Conservation (phyloP, 2,329 filamentous ascomycete species). For the Sporothrix luriei region DNA sequence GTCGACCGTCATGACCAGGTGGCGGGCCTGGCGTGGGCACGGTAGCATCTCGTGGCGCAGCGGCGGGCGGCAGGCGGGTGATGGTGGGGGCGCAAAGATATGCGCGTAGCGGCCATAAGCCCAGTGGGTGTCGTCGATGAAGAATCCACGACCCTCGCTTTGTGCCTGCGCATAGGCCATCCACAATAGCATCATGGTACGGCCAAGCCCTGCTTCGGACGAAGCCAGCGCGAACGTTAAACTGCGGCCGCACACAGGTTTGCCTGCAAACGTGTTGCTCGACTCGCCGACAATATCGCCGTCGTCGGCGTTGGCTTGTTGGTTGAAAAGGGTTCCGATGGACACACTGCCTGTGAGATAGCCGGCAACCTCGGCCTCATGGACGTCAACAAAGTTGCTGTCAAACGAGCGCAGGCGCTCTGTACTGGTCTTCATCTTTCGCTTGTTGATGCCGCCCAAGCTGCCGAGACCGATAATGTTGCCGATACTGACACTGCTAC, state of each 20-base stretch:
- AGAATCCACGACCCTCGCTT: constrained; percentile 74
- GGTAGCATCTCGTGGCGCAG: constrained; percentile 76
- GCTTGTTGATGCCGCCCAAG: constrained; percentile 8
- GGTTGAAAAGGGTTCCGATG: constrained; percentile 42
- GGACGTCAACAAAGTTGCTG: constrained; percentile 71
- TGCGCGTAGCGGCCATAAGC: constrained; percentile 74
- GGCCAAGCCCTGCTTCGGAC: constrained; percentile 73
- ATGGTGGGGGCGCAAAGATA: constrained; percentile 70
- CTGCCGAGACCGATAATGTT: not conserved
- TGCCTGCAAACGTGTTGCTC: constrained; percentile 47
- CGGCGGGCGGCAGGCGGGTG: constrained; percentile 68
- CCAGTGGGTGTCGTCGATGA: constrained; percentile 83
- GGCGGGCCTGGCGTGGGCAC: constrained; percentile 73
- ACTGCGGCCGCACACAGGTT: constrained; percentile 66
- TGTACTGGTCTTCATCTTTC: not conserved
- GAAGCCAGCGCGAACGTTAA: constrained; percentile 79
- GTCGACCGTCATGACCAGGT: constrained; percentile 72
- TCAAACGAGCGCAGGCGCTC: constrained; percentile 47
- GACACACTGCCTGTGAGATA: constrained; percentile 57
- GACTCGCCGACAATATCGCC: constrained; percentile 53
- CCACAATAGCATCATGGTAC: constrained; percentile 77
- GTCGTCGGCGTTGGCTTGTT: constrained; percentile 38
- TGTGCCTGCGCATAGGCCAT: constrained; percentile 78
- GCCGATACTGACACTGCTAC: not conserved
- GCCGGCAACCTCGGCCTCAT: constrained; percentile 67